Evolutionary conservation across 1,139 yeast genomes (phyloP).

Genomic region (Scheffersomyces stambukii): DNA sequence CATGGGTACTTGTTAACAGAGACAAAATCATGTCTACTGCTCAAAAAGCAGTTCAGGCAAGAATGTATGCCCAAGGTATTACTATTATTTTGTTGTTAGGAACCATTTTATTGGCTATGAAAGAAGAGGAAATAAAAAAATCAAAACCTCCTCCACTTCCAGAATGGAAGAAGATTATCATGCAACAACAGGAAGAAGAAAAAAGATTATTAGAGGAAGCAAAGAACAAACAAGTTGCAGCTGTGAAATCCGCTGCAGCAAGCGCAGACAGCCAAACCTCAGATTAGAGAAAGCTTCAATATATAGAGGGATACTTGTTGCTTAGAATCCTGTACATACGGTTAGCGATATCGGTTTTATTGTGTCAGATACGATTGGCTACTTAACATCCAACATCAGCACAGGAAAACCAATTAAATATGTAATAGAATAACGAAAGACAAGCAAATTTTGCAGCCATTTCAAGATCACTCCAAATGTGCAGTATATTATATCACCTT

Average conservation of each 20-base stretch:
- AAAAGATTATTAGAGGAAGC: slow-evolving; percentile 5
- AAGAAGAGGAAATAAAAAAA: slow-evolving; percentile 51
- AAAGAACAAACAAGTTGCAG: slow-evolving; percentile 3
- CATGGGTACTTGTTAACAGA: slow-evolving; percentile 71
- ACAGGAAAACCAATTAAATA: too few relatives aligned
- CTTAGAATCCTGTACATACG: too few relatives aligned
- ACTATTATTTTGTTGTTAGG: slow-evolving; percentile 63
- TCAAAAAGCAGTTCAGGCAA: slow-evolving; percentile 87
- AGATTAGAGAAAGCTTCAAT: too few relatives aligned
- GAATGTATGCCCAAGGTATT: slow-evolving; percentile 90
- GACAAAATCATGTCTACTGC: slow-evolving; percentile 75
- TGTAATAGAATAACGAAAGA: too few relatives aligned
- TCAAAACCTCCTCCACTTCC: slow-evolving; percentile 34
- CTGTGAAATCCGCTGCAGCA: neutral
- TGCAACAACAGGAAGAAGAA: slow-evolving; percentile 24
- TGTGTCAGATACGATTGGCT: too few relatives aligned
- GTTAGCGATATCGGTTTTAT: too few relatives aligned
- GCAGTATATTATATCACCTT: too few relatives aligned
- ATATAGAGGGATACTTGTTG: too few relatives aligned
- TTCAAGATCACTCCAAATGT: too few relatives aligned
- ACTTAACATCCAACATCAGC: too few relatives aligned
- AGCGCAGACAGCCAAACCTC: too few relatives aligned
- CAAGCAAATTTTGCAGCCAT: too few relatives aligned
- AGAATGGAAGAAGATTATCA: slow-evolving; percentile 33
- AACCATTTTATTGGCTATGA: slow-evolving; percentile 59